Conservation (phyloP, 495 filamentous ascomycete genomes). For the Thozetella sp. region DNA sequence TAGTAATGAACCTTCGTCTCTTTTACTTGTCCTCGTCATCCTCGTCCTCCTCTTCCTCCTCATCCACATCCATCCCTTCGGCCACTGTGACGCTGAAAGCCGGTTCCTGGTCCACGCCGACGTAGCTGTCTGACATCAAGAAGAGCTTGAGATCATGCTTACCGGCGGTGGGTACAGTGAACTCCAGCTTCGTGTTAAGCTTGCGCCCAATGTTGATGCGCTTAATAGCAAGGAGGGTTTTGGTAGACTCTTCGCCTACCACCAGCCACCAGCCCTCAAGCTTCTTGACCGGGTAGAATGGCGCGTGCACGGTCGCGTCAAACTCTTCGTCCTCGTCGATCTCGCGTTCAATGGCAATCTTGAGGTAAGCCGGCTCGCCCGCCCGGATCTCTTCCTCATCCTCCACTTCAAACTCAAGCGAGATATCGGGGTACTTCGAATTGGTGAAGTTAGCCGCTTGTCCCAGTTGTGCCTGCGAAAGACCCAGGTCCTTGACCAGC, state of each 20-base stretch:
- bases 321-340: slow-evolving; percentile 72
- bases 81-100: slow-evolving; percentile 81
- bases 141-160: slow-evolving; percentile 88
- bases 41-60: slow-evolving; percentile 74
- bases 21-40: slow-evolving; percentile 22
- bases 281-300: slow-evolving; percentile 91
- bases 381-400: slow-evolving; percentile 79
- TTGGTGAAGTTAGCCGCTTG: slow-evolving; percentile 98
- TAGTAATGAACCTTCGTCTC: not conserved
- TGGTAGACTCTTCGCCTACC: slow-evolving; percentile 86
- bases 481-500: slow-evolving; percentile 74
- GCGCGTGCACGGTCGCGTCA: slow-evolving; percentile 87
- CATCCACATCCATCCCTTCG: slow-evolving; percentile 95
- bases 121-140: slow-evolving; percentile 97
- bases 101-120: slow-evolving; percentile 96
- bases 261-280: slow-evolving; percentile 98
- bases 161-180: slow-evolving; percentile 81
- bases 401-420: slow-evolving; percentile 84
- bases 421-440: slow-evolving; percentile 90
- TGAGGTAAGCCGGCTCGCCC: slow-evolving; percentile 80
- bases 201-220: slow-evolving; percentile 81
- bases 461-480: slow-evolving; percentile 79
- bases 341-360: slow-evolving; percentile 85
- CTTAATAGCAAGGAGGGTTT: slow-evolving; percentile 89
- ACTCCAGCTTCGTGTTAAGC: slow-evolving; percentile 81